These are phyloP conservation scores for Boletus sp. DNA, from an alignment of 768 basidiomycete species.

Conservation along the genomic window DNA sequence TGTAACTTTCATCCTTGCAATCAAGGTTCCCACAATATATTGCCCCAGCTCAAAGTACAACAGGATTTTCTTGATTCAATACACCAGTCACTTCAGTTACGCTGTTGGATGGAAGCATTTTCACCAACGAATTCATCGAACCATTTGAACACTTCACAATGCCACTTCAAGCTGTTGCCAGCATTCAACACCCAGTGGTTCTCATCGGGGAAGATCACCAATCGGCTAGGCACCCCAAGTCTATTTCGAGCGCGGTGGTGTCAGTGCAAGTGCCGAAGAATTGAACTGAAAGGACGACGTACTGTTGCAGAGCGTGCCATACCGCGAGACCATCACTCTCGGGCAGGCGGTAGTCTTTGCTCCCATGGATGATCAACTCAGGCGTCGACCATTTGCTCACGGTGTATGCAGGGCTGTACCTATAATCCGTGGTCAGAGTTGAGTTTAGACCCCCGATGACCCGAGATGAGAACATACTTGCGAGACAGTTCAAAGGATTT, in stretches of 20 bases:
- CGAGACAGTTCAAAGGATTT: conserved; percentile 50
- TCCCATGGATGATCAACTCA: conserved; percentile 79
- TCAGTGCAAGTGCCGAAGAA: background rate
- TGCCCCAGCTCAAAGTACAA: background rate
- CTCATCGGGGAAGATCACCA: conserved; percentile 85
- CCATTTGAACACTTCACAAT: conserved; percentile 92
- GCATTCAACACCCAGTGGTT: conserved; percentile 90
- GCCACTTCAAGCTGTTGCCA: conserved; percentile 90
- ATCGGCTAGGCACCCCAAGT: conserved; percentile 64
- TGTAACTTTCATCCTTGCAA: conserved; percentile 8
- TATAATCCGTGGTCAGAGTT: conserved; percentile 19
- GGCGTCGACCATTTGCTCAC: conserved; percentile 86
- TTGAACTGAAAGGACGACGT: conserved; percentile 27
- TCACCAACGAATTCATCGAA: conserved; percentile 64
- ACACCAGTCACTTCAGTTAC: conserved; percentile 7
- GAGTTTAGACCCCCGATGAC: background rate
- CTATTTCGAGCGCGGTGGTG: conserved; percentile 34
- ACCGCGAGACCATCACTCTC: conserved; percentile 81
- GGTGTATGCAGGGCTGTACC: conserved; percentile 77
- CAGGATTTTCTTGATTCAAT: background rate
- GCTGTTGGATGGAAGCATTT: conserved; percentile 1
- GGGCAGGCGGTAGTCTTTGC: conserved; percentile 84
- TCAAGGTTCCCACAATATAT: background rate
- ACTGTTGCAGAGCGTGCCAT: conserved; percentile 86
- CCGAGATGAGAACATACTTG: conserved; percentile 41